Conservation (phyloP, 2,329 filamentous ascomycete species). For the Sporothrix inflata region DNA sequence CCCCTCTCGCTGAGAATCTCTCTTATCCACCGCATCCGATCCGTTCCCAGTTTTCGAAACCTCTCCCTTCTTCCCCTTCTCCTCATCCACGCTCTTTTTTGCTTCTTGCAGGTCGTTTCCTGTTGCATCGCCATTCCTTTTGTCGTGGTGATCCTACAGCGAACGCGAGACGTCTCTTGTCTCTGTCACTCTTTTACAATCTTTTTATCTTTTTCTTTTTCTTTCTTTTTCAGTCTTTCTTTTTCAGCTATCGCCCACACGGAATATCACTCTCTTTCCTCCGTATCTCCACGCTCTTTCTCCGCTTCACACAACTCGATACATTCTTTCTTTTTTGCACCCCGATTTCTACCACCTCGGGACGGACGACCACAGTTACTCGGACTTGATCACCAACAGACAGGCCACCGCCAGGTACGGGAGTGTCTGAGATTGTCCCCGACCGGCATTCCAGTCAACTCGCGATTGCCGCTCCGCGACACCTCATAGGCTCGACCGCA, state of each 20-base stretch:
- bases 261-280: background rate
- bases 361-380: background rate
- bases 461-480: background rate
- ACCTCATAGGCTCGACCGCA: constrained; percentile 3
- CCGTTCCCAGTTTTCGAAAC: constrained; percentile 8
- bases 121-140: constrained; percentile 24
- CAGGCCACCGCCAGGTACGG: constrained; percentile 21
- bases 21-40: constrained; percentile 14
- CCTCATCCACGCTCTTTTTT: constrained; percentile 23
- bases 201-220: background rate
- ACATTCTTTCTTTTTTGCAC: constrained; percentile 8
- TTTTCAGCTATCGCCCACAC: background rate
- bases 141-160: constrained; percentile 14
- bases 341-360: background rate
- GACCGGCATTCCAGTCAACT: constrained; percentile 18
- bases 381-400: background rate
- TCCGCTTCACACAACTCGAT: background rate
- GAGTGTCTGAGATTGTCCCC: constrained; percentile 1
- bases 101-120: constrained; percentile 24
- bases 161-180: constrained; percentile 32
- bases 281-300: background rate
- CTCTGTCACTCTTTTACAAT: constrained; percentile 25
- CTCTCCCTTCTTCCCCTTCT: constrained; percentile 18
- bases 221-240: background rate
- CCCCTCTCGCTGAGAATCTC: constrained; percentile 5